Conservation (phyloP, 169 alveolate genomes). For the Cryptosporidium meleagridis region DNA sequence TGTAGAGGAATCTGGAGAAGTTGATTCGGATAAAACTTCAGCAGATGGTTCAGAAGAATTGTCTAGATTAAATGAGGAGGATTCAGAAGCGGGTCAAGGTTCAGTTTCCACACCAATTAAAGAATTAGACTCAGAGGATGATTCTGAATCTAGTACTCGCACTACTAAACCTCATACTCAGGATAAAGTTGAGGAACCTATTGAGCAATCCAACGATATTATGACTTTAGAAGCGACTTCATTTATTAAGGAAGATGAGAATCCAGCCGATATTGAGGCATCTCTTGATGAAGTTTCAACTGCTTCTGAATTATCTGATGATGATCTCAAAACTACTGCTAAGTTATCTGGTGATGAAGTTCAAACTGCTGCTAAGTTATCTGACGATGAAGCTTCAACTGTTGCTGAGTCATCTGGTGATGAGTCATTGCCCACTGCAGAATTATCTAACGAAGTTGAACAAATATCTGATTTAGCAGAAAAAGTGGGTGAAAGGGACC, state of each 20-base stretch:
- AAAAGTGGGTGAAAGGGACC: not conserved
- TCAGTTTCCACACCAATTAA: not conserved
- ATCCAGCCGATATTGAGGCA: not conserved
- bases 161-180: not conserved
- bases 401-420: not conserved
- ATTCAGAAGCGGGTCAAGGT: not conserved
- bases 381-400: not conserved
- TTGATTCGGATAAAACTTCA: not conserved
- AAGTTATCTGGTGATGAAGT: not conserved
- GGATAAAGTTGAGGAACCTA: not conserved
- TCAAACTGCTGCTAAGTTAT: not conserved
- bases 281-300: not conserved
- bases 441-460: not conserved
- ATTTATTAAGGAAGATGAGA: not conserved
- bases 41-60: not conserved
- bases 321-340: not conserved
- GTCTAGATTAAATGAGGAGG: not conserved
- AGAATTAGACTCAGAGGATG: not conserved
- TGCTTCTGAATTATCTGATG: not conserved
- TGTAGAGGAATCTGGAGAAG: not conserved
- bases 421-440: not conserved
- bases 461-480: not conserved
- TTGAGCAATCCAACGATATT: not conserved
- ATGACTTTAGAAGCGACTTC: not conserved
- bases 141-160: not conserved